phyloP scores from a whole-genome alignment of 2,329 filamentous ascomycete genomes.

The Aspergillus tamarii region DNA sequence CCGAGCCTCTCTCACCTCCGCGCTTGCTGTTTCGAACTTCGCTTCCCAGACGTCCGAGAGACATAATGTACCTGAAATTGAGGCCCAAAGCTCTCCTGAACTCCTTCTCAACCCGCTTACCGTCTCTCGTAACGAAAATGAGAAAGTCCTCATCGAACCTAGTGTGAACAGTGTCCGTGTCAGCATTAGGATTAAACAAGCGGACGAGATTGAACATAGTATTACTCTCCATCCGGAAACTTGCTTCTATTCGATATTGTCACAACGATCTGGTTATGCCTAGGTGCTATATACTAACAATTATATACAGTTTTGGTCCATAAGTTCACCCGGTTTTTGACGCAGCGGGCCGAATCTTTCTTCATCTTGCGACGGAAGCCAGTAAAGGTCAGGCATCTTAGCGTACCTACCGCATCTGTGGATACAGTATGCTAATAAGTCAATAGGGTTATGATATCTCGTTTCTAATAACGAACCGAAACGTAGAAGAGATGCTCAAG shows the following conservation, averaged over 20 bases:
- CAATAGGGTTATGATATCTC: slow-evolving; percentile 95
- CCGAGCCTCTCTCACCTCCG: slow-evolving; percentile 88
- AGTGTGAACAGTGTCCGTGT: slow-evolving; percentile 96
- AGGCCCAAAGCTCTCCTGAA: slow-evolving; percentile 90
- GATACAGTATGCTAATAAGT: slow-evolving; percentile 23
- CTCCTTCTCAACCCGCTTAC: slow-evolving; percentile 88
- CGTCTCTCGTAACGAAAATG: slow-evolving; percentile 93
- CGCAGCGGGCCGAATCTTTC: slow-evolving; percentile 93
- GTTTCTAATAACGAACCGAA: slow-evolving; percentile 97
- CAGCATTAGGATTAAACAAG: slow-evolving; percentile 99
- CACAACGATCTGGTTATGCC: background rate
- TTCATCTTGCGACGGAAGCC: slow-evolving; percentile 95
- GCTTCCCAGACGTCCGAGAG: slow-evolving; percentile 94
- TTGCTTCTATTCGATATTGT: background rate
- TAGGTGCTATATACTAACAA: background rate
- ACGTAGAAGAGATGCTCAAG: slow-evolving; percentile 98
- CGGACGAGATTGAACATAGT: slow-evolving; percentile 94
- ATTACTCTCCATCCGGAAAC: background rate
- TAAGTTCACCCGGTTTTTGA: slow-evolving; percentile 97
- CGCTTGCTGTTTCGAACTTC: slow-evolving; percentile 93
- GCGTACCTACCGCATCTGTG: background rate
- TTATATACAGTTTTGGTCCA: slow-evolving; percentile 73
- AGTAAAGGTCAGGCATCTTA: slow-evolving; percentile 69
- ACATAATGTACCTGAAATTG: slow-evolving; percentile 97
- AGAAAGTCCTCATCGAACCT: slow-evolving; percentile 93